Evolutionary conservation across 1,284 basidiomycete genomes (phyloP), one percentile per base, ranked within the genome.

Genomic region (Malassezia japonica): DNA sequence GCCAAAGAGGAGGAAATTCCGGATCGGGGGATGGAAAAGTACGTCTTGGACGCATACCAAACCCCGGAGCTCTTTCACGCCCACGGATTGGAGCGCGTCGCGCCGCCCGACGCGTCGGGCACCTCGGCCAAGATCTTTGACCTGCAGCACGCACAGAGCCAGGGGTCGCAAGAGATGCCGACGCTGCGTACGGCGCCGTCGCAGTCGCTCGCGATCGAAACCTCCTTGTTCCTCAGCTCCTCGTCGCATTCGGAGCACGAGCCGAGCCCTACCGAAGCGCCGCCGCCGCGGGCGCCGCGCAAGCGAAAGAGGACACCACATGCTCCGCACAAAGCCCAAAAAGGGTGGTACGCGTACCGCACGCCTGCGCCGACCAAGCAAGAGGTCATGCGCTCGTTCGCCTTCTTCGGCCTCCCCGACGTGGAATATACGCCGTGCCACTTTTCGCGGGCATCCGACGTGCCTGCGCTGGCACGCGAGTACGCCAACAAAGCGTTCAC

Each of bases 31-130:
- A 78, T 78, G 76, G 79, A 80, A 72, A 75, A 75, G 74, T 85
- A 81, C 79, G 81, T 87, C 36, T 85, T 88, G 83, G 85, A 86
- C 1, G 82, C 85, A 0, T 92, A 91, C 62, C 84, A 90, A 68
- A 90, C 87, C 46, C 77, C 87, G 6, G 50, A 70, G 56, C 36
- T 68, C 55, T 56, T 68, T 35, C 56, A 62, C 44, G 41, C 59
- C 36, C 43, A 67, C 51, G 35, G 63, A 43, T 38, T 64, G 38
- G 58, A 60, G 31, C 50, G 52, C 6, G 23, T 50, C 8, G 41
- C 48, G 36, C 18, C 25, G 1, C 34, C 24, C 12, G 43, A 46
- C 20, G 31, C 36, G 24, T 36, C 36, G 2, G 42, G 48, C 21
- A 42, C 52, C 1, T 63, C 61, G 0, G 48, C 56, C 7, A 60